Evolutionary conservation across 495 filamentous ascomycete species (phyloP).

Genomic region (Penicillium cinerascens): DNA sequence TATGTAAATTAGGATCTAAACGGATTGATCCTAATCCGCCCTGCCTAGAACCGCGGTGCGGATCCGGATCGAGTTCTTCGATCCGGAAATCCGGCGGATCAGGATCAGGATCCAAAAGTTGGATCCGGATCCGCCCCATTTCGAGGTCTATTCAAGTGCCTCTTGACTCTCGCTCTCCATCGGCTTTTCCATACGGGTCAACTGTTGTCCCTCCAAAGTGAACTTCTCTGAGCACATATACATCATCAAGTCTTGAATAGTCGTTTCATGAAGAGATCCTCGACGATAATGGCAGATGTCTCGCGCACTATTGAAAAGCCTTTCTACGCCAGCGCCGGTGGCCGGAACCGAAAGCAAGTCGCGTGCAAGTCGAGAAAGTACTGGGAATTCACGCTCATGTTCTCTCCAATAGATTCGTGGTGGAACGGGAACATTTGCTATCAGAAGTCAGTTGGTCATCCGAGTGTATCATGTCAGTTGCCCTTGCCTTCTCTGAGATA

Average conservation of each 20-base stretch:
- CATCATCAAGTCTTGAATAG: conserved; percentile 11
- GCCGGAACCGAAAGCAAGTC: conserved; percentile 1
- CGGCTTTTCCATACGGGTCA: conserved; percentile 1
- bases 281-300: conserved; percentile 5
- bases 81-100: no score
- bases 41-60: no score
- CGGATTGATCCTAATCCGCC: no score
- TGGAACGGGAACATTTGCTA: neutral
- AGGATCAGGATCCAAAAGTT: no score
- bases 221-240: conserved; percentile 5
- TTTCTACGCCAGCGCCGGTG: conserved; percentile 1
- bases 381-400: neutral
- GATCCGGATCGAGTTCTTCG: no score
- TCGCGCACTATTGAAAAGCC: conserved; percentile 7
- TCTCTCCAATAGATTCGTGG: neutral
- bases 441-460: neutral
- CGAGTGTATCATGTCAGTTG: neutral
- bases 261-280: conserved; percentile 3
- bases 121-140: no score
- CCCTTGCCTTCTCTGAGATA: neutral
- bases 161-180: conserved; percentile 1
- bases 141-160: no score
- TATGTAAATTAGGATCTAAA: no score
- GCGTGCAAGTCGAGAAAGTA: neutral
- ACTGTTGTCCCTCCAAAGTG: conserved; percentile 4